Evolutionary conservation across 2,329 filamentous ascomycete species (phyloP), one percentile per base, ranked within the genome.

Genomic region (Laburnicola sp.): DNA sequence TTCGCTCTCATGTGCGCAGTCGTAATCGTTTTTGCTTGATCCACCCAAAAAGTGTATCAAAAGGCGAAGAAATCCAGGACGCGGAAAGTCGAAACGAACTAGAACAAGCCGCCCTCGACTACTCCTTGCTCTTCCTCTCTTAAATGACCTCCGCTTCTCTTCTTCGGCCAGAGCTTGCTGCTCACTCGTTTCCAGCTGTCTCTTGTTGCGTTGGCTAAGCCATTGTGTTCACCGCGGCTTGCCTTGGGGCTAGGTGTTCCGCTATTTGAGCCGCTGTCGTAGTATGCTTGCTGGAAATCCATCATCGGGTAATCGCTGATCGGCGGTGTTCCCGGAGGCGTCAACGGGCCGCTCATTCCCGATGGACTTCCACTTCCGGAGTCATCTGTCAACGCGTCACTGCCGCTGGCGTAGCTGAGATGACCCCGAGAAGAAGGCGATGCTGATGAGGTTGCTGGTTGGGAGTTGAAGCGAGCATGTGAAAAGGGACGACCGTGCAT

Each of bases 241-340:
- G 66, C 63, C 46, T 70, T 61, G 21, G 71, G 71, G 50, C 71
- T 74, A 21, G 70, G 70, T 0, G 70, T 73, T 48, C 68, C 66
- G 37, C 68, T 69, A 43, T 57, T 60, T 2, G 67, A 59, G 32
- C 65, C 64, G 31, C 50, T 63, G 45, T 73, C 69, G 53, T 68
- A 69, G 51, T 71, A 71, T 25, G 66, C 64, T 34, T 69, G 68
- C 25, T 69, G 62, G 37, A 66, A 69, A 41, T 74, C 71, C 8
- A 54, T 61, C 66, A 72, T 69, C 4, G 87, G 87, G 32, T 69
- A 70, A 40, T 71, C 68, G 56, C 59, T 70, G 28, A 88, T 89
- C 1, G 88, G 88, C 0, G 88, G 88, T 4, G 88, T 91, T 5
- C 88, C 89, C 2, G 88, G 88, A 1, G 88, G 88, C 3, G 88